Evolutionary conservation across 1,284 basidiomycete species (phyloP).

Genomic region (Cerioporus squamosus): DNA sequence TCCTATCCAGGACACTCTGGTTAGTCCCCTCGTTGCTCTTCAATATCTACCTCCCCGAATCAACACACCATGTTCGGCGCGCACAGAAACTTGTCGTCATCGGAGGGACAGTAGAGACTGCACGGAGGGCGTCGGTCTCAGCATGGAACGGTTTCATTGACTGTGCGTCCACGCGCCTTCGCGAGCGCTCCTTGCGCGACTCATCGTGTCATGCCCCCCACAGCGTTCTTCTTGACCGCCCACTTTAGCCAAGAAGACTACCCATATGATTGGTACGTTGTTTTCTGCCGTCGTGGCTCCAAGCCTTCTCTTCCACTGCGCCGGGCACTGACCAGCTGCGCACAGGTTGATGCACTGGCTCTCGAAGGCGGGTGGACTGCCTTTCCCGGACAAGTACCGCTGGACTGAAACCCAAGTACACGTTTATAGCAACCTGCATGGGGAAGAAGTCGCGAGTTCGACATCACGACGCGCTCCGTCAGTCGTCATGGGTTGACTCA

Average conservation of each 20-base stretch:
- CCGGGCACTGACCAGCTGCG: constrained; percentile 10
- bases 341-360: constrained; percentile 85
- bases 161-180: constrained; percentile 52
- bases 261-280: constrained; percentile 75
- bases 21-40: constrained; percentile 11
- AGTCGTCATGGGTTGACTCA: constrained; percentile 64
- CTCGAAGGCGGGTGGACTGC: constrained; percentile 58
- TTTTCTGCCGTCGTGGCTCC: constrained; percentile 2
- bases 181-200: constrained; percentile 1
- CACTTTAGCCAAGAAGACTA: constrained; percentile 87
- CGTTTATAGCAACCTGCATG: constrained; percentile 73
- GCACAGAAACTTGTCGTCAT: constrained; percentile 38
- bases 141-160: constrained; percentile 88
- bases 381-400: constrained; percentile 14
- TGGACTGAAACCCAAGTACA: constrained; percentile 8
- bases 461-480: constrained; percentile 79
- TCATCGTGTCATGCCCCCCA: constrained; percentile 9
- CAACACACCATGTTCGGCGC: not conserved
- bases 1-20: constrained; percentile 37
- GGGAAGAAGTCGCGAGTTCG: constrained; percentile 83
- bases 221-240: constrained; percentile 86
- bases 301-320: not conserved
- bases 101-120: constrained; percentile 38
- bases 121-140: constrained; percentile 57
- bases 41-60: not conserved